Conservation (phyloP, 345 rosid species). For the Syzygium jambos region DNA sequence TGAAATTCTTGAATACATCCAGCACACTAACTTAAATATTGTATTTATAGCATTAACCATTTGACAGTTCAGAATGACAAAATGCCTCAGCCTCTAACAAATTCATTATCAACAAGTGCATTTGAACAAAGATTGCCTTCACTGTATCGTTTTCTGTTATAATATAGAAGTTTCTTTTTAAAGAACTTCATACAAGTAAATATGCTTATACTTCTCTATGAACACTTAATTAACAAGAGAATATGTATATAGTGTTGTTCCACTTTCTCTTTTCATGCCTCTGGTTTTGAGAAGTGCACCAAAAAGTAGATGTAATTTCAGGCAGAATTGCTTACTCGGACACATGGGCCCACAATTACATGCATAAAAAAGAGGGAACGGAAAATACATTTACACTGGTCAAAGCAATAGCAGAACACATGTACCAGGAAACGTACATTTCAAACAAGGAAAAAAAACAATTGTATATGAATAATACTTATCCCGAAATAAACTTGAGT, state of each 20-base stretch:
- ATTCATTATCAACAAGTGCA: neutral
- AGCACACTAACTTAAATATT: neutral
- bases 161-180: neutral
- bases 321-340: neutral
- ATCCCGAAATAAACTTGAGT: no score
- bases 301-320: neutral
- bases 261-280: neutral
- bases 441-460: neutral
- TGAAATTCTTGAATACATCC: neutral
- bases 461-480: neutral
- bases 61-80: neutral
- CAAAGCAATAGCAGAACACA: neutral
- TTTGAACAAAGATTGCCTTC: neutral
- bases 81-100: neutral
- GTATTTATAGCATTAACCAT: neutral
- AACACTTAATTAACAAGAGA: neutral
- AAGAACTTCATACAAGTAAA: neutral
- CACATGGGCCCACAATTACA: neutral
- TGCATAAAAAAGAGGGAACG: neutral
- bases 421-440: neutral
- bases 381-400: neutral
- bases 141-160: neutral
- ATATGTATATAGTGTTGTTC: neutral
- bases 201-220: neutral
- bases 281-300: neutral